Evolutionary conservation across 75 land plant species (phyloP).

Genomic region (Sequoia sempervirens): DNA sequence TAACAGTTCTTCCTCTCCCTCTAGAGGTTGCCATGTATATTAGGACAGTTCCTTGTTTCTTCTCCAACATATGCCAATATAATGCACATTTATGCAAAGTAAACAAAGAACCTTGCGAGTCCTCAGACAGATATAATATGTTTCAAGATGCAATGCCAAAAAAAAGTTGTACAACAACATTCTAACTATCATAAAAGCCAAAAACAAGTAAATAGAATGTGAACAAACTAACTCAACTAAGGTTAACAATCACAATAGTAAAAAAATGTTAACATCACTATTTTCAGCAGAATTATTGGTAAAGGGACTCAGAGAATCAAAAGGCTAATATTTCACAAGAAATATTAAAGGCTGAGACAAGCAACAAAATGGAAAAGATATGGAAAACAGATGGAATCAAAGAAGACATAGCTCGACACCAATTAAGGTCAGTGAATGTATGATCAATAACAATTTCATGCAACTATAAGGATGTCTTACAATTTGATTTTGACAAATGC

Average conservation of each 20-base stretch:
- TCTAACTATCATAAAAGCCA: background rate
- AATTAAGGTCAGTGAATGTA: background rate
- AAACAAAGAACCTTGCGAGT: no score
- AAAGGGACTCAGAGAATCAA: background rate
- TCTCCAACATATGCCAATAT: no score
- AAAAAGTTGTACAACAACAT: background rate
- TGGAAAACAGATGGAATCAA: background rate
- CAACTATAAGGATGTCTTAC: background rate
- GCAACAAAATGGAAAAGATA: background rate
- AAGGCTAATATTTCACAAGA: background rate
- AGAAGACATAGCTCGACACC: background rate
- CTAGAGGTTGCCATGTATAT: no score
- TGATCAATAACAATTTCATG: background rate
- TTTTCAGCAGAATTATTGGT: background rate
- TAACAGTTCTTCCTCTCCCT: no score
- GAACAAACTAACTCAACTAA: background rate
- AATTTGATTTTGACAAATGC: no score
- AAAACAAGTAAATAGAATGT: background rate
- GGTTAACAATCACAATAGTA: background rate
- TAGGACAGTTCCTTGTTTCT: no score
- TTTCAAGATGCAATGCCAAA: no score
- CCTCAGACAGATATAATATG: no score
- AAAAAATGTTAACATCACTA: background rate
- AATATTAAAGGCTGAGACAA: background rate
- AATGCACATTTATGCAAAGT: no score